Evolutionary conservation across 2,329 filamentous ascomycete species (phyloP), one percentile per base, ranked within the genome.

Genomic region (Alternaria ethzedia): DNA sequence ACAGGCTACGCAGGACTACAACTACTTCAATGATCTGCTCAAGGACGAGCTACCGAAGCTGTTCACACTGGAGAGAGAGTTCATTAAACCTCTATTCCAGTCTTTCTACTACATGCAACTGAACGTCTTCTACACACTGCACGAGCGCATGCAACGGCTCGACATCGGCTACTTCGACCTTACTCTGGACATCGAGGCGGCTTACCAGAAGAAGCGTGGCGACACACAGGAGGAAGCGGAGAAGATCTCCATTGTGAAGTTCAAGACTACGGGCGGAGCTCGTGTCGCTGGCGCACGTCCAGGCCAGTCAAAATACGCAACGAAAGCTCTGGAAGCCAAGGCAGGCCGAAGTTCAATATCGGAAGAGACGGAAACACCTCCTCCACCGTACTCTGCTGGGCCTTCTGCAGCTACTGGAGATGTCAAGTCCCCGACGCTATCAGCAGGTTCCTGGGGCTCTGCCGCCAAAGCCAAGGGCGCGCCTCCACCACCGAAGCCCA

Each of bases 41-140:
- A 99, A 99, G 83, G 93, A 96, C 17, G 96, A 99, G 82, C 85
- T 99, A 67, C 96, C 96, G 26, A 93, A 94, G 80, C 87, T 99
- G 11, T 99, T 99, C 81, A 81, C 84, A 8, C 88, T 99, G 17
- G 96, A 99, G 81, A 88, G 90, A 68, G 91, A 98, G 80, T 98
- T 99, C 80, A 99, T 99, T 80, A 90, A 93, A 71, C 96, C 96
- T 3, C 88, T 99, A 8, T 99, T 99, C 86, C 96, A 98, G 80
- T 97, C 93, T 10, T 99, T 99, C 84, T 99, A 99, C 83, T 99
- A 98, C 85, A 99, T 99, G 96, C 96, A 99, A 82, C 88, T 99
- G 69, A 99, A 99, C 81, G 93, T 99, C 69, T 99, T 98, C 81
- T 99, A 99, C 82, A 99, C 96, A 1, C 86, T 99, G 57, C 96